Conservation (phyloP, 345 rosid genomes). For the Erysimum cheiranthoides region DNA sequence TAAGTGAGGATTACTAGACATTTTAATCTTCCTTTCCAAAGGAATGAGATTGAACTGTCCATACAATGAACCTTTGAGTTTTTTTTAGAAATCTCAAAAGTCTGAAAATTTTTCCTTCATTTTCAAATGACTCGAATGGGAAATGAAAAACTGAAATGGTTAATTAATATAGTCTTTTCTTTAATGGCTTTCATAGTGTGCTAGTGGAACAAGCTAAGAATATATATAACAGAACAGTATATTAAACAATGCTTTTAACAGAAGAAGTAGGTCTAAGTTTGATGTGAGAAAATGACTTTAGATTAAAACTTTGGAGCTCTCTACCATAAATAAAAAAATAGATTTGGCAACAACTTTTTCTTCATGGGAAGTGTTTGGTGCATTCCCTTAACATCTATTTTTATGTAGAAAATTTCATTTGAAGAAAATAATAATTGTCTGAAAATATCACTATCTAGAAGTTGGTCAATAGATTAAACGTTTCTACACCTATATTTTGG, state of each 20-base stretch:
- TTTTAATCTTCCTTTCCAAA: background rate
- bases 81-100: background rate
- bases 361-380: constrained; percentile 36
- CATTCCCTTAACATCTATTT: constrained; percentile 28
- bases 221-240: constrained; percentile 35
- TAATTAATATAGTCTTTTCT: background rate
- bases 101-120: background rate
- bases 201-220: constrained; percentile 35
- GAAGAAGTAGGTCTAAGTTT: constrained; percentile 37
- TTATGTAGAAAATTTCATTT: background rate
- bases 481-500: constrained; percentile 4
- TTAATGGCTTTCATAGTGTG: constrained; percentile 2
- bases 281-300: constrained; percentile 41
- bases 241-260: constrained; percentile 29
- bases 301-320: constrained; percentile 31
- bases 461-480: constrained; percentile 20
- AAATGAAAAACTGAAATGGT: background rate
- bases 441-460: constrained; percentile 8
- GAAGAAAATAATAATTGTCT: background rate
- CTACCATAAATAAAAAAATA: constrained; percentile 36
- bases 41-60: constrained; percentile 3
- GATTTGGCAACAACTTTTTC: constrained; percentile 41
- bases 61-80: background rate
- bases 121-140: constrained; percentile 1
- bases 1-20: background rate